phyloP scores from a whole-genome alignment of 2,329 filamentous ascomycete species.

The Fusarium penzigii region DNA sequence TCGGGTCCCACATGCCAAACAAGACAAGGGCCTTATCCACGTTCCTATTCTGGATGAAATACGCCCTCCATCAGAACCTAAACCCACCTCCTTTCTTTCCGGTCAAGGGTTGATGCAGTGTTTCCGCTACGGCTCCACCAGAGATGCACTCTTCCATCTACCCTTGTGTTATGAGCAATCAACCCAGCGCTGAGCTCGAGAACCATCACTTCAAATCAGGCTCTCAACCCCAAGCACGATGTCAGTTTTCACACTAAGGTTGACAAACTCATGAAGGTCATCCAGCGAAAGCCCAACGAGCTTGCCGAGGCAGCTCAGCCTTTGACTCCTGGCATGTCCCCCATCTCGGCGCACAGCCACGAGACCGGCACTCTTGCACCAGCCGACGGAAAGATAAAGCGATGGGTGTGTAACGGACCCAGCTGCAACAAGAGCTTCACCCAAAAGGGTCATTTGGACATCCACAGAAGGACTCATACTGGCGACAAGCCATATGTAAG shows the following conservation, averaged over 20 bases:
- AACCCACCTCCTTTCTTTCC: too few relatives aligned
- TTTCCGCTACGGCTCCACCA: too few relatives aligned
- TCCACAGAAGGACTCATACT: conserved; percentile 85
- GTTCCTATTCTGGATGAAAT: too few relatives aligned
- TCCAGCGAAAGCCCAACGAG: conserved; percentile 66
- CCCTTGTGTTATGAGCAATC: too few relatives aligned
- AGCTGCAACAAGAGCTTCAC: conserved; percentile 81
- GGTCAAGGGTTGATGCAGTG: too few relatives aligned
- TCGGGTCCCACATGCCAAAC: too few relatives aligned
- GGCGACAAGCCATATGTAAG: conserved; percentile 88
- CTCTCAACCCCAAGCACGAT: conserved; percentile 48
- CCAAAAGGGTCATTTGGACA: conserved; percentile 91
- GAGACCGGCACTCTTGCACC: conserved; percentile 22
- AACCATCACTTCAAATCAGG: conserved; percentile 47
- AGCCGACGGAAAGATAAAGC: conserved; percentile 47
- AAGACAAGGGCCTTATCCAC: too few relatives aligned
- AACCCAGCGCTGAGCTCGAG: conserved; percentile 39
- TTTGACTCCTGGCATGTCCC: conserved; percentile 28
- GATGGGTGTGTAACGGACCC: conserved; percentile 72
- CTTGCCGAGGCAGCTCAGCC: conserved; percentile 30
- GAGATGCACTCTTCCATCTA: too few relatives aligned
- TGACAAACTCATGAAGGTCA: conserved; percentile 85
- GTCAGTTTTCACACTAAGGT: conserved; percentile 77
- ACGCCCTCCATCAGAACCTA: too few relatives aligned
- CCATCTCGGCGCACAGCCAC: conserved; percentile 21